Base-by-base conservation (phyloP, 106 monocot species). In the Phalaenopsis aphrodite region DNA sequence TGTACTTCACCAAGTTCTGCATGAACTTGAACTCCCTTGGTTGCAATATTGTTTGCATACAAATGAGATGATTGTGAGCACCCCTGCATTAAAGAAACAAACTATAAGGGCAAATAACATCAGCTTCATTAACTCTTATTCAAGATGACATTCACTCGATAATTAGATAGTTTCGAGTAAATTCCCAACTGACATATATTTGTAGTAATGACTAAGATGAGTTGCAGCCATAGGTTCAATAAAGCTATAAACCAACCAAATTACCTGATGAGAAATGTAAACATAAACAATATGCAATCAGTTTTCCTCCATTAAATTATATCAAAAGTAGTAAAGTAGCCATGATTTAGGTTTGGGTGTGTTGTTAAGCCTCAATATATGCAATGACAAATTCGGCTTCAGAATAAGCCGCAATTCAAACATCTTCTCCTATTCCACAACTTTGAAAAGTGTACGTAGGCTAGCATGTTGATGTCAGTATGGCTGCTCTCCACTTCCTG, bases 11-110 rank as follows among this genome's bases (percentile, higher is more conserved):
- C 93, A 78, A 99, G 88, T 83, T 95, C 89, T 57, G 85, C 79
- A 56, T 93, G 95, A 66, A 95, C 45, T 85, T 91, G 87, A 82
- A 89, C 69, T 49, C 91, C 92, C 75, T 85, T 89, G 68, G 83
- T 83, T 75, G 85, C 89, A 58, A 88, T 90, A 81, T 99, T 95
- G 81, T 90, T 93, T 79, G 91, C 89, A 84, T 88, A 88, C 43
- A 95, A 78, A 81, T 99, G 95, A 76, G 89, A 86, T 72, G 99
- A 99, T 78, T 93, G 95, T 74, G 89, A 91, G 68, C 87, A 91
- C 2, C 82, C 95, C 99, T 99, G 89, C 77, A 91, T 76, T 55
- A 80, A 42, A 43, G 17, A 43, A 45, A 74, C 43, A 74, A 30
- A 45, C 42, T 4, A 6, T 74, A 18, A 74, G 15, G 7, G 43